These are phyloP conservation scores for Bidens hawaiensis DNA, from an alignment of 140 eudicot genomes.

Conservation along the genomic window DNA sequence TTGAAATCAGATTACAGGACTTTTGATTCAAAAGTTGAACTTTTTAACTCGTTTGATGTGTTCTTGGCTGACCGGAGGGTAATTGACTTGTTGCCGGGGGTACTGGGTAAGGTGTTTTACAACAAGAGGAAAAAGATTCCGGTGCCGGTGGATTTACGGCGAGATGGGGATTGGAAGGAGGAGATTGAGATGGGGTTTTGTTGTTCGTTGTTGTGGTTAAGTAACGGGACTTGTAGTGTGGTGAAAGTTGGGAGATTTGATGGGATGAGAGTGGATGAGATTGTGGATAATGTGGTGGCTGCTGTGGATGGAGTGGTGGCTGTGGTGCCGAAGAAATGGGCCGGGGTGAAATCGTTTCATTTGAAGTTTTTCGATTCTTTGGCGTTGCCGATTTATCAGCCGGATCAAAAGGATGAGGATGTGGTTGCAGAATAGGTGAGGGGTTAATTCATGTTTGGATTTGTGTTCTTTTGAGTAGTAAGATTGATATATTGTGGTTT, in stretches of 20 bases:
- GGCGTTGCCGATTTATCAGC: constrained; percentile 64
- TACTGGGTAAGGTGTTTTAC: constrained; percentile 65
- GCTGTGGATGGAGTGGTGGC: constrained; percentile 46
- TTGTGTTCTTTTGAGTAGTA: constrained; percentile 1
- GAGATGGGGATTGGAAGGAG: constrained; percentile 61
- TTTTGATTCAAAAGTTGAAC: constrained; percentile 47
- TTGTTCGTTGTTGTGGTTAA: constrained; percentile 47
- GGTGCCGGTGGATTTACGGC: constrained; percentile 56
- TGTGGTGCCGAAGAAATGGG: constrained; percentile 70
- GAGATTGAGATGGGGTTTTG: constrained; percentile 59
- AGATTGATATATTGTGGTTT: background rate
- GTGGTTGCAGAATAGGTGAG: constrained; percentile 7
- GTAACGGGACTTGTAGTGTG: constrained; percentile 73
- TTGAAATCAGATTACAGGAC: constrained; percentile 55
- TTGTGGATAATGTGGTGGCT: constrained; percentile 71
- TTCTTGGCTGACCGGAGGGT: constrained; percentile 56
- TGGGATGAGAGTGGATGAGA: constrained; percentile 42
- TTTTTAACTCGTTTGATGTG: constrained; percentile 46
- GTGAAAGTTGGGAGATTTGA: constrained; percentile 56
- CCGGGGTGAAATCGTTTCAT: constrained; percentile 54
- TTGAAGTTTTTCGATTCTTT: constrained; percentile 81
- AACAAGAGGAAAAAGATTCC: constrained; percentile 70
- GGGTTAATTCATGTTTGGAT: background rate
- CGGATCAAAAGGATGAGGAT: constrained; percentile 2
- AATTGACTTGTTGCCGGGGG: constrained; percentile 40